Base-by-base conservation (phyloP, 441 rosid genomes). In the Jatropha multifida region DNA sequence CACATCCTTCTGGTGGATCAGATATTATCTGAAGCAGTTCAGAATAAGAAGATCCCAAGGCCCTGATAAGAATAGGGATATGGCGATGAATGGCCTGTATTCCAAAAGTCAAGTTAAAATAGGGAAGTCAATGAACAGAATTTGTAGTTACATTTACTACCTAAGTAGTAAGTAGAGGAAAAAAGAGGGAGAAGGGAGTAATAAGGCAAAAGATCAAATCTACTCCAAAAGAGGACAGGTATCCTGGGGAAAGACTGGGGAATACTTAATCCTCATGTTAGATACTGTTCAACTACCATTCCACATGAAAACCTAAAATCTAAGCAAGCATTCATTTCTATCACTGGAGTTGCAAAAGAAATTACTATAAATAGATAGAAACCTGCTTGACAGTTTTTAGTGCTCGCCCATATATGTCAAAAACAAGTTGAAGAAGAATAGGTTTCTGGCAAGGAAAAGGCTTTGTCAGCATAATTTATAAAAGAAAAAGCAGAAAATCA, bases 1-100 rank as follows among this genome's bases (percentile, higher is more conserved):
- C 99, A 83, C 98, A 93, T 87, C 98, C 98, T 85, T 89, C 92
- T 65, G 99, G 98, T 20, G 98, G 99, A 81, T 93, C 92, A 71
- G 99, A 92, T 87, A 96, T 87, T 81, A 94, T 85, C 59, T 52
- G 88, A 51, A 96, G 92, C 86, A 96, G 85, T 71, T 92, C 96
- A 77, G 87, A 80, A 79, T 82, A 87, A 75, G 98, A 90, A 83
- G 98, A 91, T 65, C 98, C 95, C 65, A 94, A 78, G 52, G 98
- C 90, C 84, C 97, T 89, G 78, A 93, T 81, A 69, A 94, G 88
- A 63, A 90, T 81, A 48, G 98, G 98, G 58, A 94, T 86, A 82
- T 96, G 98, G 38, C 98, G 98, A 88, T 96, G 97, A 78, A 96
- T 83, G 79, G 98, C 97, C 99, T 96, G 89, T 79, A 78, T 72